Evolutionary conservation across 2,329 filamentous ascomycete genomes (phyloP).

Genomic region (Metarhizium album): DNA sequence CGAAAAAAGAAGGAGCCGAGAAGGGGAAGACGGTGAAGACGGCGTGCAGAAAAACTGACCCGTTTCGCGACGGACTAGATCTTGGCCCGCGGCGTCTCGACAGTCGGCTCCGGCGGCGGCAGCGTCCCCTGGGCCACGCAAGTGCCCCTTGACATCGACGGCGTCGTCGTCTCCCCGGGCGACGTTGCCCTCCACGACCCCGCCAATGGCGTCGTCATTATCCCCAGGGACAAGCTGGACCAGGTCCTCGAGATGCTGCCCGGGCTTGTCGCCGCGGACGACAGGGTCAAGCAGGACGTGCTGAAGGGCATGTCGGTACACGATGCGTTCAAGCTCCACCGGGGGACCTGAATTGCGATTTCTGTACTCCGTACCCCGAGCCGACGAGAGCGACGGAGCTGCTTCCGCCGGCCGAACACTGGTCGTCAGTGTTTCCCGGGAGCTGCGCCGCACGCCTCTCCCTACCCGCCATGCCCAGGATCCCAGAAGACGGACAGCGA

Average conservation of each 20-base stretch:
- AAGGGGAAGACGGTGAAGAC: neutral
- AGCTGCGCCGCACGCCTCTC: too few relatives aligned
- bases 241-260: constrained; percentile 52
- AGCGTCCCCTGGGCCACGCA: constrained; percentile 44
- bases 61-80: constrained; percentile 25
- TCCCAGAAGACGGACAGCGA: too few relatives aligned
- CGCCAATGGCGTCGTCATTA: constrained; percentile 57
- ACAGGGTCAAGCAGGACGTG: constrained; percentile 55
- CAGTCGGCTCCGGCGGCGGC: constrained; percentile 45
- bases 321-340: constrained; percentile 54
- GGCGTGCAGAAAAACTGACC: neutral
- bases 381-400: too few relatives aligned
- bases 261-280: constrained; percentile 37
- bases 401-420: too few relatives aligned
- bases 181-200: constrained; percentile 63
- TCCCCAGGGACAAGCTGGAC: constrained; percentile 49
- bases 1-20: too few relatives aligned
- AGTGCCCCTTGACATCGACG: constrained; percentile 32
- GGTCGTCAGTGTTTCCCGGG: too few relatives aligned
- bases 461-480: too few relatives aligned
- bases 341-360: constrained; percentile 21
- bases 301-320: constrained; percentile 47
- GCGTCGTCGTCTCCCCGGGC: constrained; percentile 35
- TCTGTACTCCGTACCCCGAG: too few relatives aligned
- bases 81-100: constrained; percentile 45